A percentile compares a stretch with the other conserved stretches of the same genome.
These are phyloP conservation scores for Epichloe sibirici DNA, from an alignment of 2,329 filamentous ascomycete genomes.

Conservation along the genomic window DNA sequence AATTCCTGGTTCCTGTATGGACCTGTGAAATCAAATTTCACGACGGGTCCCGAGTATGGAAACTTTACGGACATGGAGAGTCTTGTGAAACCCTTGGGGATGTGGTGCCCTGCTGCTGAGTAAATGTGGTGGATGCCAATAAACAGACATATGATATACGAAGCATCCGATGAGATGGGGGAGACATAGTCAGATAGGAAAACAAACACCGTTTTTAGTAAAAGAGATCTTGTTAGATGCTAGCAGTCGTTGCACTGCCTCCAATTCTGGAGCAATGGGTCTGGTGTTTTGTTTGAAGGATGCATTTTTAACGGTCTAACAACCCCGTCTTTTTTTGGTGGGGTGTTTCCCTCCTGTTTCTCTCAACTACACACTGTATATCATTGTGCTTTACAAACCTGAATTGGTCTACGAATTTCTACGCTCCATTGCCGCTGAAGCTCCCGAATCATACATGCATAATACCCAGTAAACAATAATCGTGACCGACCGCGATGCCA, in stretches of 20 bases:
- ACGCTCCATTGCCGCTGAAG: background rate
- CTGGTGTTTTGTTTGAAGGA: background rate
- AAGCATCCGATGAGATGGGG: too few species aligned
- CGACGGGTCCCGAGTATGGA: conserved; percentile 9
- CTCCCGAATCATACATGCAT: background rate
- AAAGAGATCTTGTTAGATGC: too few species aligned
- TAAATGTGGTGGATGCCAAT: too few species aligned
- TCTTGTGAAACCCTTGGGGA: conserved; percentile 6
- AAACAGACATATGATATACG: too few species aligned
- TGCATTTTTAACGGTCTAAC: background rate
- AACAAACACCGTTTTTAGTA: too few species aligned
- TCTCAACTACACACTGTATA: too few species aligned
- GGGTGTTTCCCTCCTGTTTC: background rate
- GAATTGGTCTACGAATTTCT: background rate
- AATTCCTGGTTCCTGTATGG: conserved; percentile 30
- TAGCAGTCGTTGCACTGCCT: too few species aligned
- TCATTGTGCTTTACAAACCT: background rate
- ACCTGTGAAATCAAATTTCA: conserved; percentile 18
- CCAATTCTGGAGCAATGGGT: too few species aligned
- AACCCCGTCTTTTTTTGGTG: background rate
- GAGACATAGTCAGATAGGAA: too few species aligned
- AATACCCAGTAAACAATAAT: background rate
- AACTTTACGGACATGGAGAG: conserved; percentile 11
- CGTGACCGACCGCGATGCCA: conserved; percentile 1
- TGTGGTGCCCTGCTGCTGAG: conserved; percentile 4